Conservation (phyloP, 352 stramenopile species). For the Plasmopara muralis region DNA sequence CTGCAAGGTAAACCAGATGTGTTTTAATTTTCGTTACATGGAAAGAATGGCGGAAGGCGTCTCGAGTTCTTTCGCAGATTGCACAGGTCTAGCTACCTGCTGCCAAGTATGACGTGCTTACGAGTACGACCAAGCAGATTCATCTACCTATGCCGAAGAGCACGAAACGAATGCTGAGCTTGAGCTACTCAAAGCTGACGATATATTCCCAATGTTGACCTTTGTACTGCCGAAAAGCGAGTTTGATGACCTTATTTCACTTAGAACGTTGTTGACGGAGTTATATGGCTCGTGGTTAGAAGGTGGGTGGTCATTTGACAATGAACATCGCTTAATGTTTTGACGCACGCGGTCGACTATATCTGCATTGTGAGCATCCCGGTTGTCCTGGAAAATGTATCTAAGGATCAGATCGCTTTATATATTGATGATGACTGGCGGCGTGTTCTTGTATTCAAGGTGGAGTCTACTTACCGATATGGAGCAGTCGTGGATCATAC, state of each 20-base stretch:
- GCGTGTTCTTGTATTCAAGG: slow-evolving; percentile 70
- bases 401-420: slow-evolving; percentile 84
- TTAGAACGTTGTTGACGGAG: slow-evolving; percentile 69
- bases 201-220: slow-evolving; percentile 86
- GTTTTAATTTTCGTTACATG: slow-evolving; percentile 85
- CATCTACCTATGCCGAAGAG: slow-evolving; percentile 72
- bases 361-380: slow-evolving; percentile 84
- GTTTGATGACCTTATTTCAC: slow-evolving; percentile 74
- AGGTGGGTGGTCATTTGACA: slow-evolving; percentile 40
- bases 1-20: slow-evolving; percentile 87
- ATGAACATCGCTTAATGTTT: slow-evolving; percentile 59
- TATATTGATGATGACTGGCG: slow-evolving; percentile 83
- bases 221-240: slow-evolving; percentile 85
- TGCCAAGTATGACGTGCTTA: slow-evolving; percentile 74
- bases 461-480: slow-evolving; percentile 82
- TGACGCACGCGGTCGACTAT: slow-evolving; percentile 77
- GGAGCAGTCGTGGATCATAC: slow-evolving; percentile 75
- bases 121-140: slow-evolving; percentile 68
- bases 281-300: slow-evolving; percentile 66
- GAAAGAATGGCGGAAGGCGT: slow-evolving; percentile 79
- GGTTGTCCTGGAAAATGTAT: slow-evolving; percentile 82
- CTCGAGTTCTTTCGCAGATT: slow-evolving; percentile 61
- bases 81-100: slow-evolving; percentile 42
- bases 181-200: slow-evolving; percentile 66
- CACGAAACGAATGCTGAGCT: slow-evolving; percentile 47